phyloP scores from a whole-genome alignment of 2,329 filamentous ascomycete genomes.

The Diaporthe citriasiana region DNA sequence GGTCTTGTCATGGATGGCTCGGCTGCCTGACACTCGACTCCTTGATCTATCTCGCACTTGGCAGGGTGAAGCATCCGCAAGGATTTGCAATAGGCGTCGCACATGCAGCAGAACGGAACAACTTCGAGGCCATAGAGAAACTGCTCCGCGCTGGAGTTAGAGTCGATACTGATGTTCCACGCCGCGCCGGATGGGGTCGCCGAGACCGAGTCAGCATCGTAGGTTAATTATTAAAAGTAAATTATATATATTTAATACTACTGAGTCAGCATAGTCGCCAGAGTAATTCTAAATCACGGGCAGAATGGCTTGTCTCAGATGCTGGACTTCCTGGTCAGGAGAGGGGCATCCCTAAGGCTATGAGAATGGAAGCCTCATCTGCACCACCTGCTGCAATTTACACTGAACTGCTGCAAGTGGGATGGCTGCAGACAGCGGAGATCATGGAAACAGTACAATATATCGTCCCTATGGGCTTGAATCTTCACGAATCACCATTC shows the following conservation, averaged over 20 bases:
- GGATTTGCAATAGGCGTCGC: background rate
- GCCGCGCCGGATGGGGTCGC: rapidly evolving
- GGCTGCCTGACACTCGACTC: background rate
- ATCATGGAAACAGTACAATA: background rate
- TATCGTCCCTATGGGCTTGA: background rate
- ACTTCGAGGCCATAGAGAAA: background rate
- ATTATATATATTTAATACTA: too few species aligned
- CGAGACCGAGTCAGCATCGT: background rate
- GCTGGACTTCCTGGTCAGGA: background rate
- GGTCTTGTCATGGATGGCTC: background rate
- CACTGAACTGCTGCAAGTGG: background rate
- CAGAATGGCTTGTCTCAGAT: background rate
- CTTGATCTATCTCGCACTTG: background rate
- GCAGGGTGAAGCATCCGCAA: too few species aligned
- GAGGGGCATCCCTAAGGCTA: background rate
- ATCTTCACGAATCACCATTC: background rate
- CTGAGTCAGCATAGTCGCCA: too few species aligned
- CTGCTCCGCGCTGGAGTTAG: background rate
- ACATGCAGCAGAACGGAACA: background rate
- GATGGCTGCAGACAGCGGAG: background rate
- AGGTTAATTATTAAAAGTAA: too few species aligned
- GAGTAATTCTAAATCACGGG: background rate
- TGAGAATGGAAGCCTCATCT: background rate
- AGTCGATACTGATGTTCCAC: background rate
- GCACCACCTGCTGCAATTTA: background rate